Evolutionary conservation across 768 basidiomycete species (phyloP).

Genomic region (Kwoniella sp.): DNA sequence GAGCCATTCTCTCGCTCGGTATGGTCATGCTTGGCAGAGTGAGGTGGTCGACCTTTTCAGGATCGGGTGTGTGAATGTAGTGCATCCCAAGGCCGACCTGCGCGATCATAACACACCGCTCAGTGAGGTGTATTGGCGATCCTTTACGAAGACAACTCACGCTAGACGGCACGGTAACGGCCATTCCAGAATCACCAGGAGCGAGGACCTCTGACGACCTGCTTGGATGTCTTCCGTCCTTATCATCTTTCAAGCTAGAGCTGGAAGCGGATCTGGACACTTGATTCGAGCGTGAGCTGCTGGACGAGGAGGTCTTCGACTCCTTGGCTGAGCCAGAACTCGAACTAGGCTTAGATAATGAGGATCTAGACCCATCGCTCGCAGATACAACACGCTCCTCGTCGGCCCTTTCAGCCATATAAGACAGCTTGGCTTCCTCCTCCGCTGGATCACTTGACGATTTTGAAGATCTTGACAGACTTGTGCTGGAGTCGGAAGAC

Average conservation of each 20-base stretch:
- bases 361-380: not conserved
- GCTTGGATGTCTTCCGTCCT: no score
- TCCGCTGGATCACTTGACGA: constrained; percentile 4
- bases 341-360: no score
- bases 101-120: no score
- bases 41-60: constrained; percentile 16
- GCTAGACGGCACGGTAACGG: no score
- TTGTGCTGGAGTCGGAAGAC: not conserved
- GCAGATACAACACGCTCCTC: constrained; percentile 1
- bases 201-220: no score
- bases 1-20: constrained; percentile 33
- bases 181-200: no score
- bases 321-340: no score
- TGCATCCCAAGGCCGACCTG: constrained; percentile 41
- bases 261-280: not conserved
- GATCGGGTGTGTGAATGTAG: constrained; percentile 31
- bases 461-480: not conserved
- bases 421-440: constrained; percentile 34
- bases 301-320: no score
- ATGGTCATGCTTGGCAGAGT: constrained; percentile 12
- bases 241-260: no score
- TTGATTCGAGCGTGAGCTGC: constrained; percentile 9
- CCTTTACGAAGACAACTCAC: no score
- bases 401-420: constrained; percentile 20
- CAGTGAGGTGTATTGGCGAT: no score